phyloP scores from a whole-genome alignment of 805 yeast species.

The Candida nitratophila region DNA sequence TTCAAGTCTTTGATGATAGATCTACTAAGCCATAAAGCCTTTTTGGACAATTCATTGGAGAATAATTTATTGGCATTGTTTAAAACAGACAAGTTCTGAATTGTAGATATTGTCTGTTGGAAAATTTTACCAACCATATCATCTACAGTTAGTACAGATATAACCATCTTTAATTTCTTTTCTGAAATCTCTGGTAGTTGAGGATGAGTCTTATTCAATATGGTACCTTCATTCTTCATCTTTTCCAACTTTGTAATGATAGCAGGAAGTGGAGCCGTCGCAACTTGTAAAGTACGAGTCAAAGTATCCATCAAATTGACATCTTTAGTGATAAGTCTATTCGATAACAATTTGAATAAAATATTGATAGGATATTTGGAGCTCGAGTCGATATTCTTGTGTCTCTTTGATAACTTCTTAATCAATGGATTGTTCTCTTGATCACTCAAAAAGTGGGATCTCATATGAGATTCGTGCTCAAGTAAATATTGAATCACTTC shows the following conservation, averaged over 20 bases:
- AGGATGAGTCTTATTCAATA: not conserved
- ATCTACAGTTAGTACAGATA: constrained; percentile 64
- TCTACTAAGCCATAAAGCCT: constrained; percentile 55
- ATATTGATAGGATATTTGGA: constrained; percentile 68
- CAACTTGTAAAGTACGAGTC: constrained; percentile 67
- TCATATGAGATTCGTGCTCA: constrained; percentile 57
- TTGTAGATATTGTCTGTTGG: constrained; percentile 73
- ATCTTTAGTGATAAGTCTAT: constrained; percentile 61
- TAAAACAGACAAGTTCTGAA: constrained; percentile 65
- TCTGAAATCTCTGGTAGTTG: constrained; percentile 61
- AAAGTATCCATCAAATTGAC: constrained; percentile 69
- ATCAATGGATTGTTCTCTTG: constrained; percentile 51
- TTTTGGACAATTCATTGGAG: constrained; percentile 56
- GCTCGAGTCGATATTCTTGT: constrained; percentile 32
- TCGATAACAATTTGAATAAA: constrained; percentile 55
- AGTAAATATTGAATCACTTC: constrained; percentile 68
- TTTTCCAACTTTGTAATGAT: constrained; percentile 26
- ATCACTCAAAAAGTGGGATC: constrained; percentile 72
- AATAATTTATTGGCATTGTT: constrained; percentile 57
- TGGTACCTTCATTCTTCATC: not conserved
- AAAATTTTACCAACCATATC: constrained; percentile 83
- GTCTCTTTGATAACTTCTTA: constrained; percentile 28
- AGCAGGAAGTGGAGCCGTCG: constrained; percentile 64
- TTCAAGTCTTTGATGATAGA: constrained; percentile 49
- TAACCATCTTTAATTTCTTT: constrained; percentile 51